Percentiles rank a stretch among this genome's conserved stretches.
Conservation (phyloP, 441 rosid species). For the Populus tomentosa region DNA sequence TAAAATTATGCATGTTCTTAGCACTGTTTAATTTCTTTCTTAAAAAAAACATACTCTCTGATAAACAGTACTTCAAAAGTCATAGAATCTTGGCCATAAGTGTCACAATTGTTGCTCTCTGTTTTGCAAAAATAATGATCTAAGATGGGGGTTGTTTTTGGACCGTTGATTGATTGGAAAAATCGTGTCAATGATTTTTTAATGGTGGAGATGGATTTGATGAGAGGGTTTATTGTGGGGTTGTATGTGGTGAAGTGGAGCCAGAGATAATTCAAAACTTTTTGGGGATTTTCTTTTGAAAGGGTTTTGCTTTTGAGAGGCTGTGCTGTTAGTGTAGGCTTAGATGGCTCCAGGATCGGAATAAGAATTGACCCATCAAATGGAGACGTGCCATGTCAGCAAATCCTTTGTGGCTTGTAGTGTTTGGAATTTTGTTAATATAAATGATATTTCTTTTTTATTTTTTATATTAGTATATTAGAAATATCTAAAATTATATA, state of each 20-base stretch:
- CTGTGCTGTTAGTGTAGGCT: neutral
- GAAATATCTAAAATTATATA: no score
- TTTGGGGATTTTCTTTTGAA: neutral
- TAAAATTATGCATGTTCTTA: neutral
- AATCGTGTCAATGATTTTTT: neutral
- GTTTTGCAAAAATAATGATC: neutral
- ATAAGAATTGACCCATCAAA: constrained; percentile 4
- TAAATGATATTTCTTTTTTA: no score
- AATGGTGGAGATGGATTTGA: neutral
- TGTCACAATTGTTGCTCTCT: neutral
- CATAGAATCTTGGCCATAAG: constrained; percentile 22
- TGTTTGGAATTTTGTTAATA: no score
- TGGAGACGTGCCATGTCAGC: constrained; percentile 10
- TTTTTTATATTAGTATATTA: no score
- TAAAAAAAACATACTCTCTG: neutral
- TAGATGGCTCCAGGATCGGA: neutral
- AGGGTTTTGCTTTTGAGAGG: neutral
- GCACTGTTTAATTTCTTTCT: neutral
- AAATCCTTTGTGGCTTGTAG: no score
- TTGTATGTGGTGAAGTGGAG: neutral
- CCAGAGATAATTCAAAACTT: neutral
- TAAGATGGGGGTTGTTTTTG: neutral
- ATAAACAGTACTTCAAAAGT: neutral
- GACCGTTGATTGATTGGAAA: no score
- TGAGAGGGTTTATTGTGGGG: neutral